Conservation (phyloP, 176 grass and related monocot genomes). For the Miscanthus lutarioriparius region DNA sequence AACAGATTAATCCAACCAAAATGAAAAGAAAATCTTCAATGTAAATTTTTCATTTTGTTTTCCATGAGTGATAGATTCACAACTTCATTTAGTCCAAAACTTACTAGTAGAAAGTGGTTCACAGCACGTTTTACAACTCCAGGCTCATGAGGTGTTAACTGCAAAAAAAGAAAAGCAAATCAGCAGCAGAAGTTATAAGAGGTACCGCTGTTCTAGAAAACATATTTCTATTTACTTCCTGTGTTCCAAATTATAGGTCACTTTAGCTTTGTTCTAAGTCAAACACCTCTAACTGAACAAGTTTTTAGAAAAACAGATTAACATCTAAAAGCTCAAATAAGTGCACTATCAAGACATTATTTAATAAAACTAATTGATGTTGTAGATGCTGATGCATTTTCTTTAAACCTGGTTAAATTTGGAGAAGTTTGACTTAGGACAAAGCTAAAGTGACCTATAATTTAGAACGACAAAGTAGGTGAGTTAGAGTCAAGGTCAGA, state of each 20-base stretch:
- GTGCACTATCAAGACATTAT: neutral
- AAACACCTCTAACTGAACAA: neutral
- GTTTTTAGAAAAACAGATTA: neutral
- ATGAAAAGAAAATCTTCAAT: constrained; percentile 8
- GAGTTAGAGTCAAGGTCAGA: neutral
- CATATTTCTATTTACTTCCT: neutral
- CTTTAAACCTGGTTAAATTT: neutral
- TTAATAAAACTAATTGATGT: neutral
- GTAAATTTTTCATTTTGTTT: neutral
- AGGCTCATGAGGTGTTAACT: constrained; percentile 92
- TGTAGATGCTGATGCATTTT: neutral
- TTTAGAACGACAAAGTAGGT: neutral
- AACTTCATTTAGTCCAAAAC: constrained; percentile 23
- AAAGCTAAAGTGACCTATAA: neutral
- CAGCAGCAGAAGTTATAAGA: constrained; percentile 1
- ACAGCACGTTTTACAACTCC: constrained; percentile 89
- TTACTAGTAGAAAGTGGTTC: constrained; percentile 92
- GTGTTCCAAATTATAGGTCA: neutral
- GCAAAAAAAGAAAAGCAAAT: constrained; percentile 21
- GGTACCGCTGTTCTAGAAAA: constrained; percentile 1
- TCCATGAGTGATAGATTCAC: neutral
- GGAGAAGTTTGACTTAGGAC: neutral
- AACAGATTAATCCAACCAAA: constrained; percentile 6
- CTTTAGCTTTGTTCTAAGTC: neutral
- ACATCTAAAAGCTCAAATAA: neutral